phyloP scores from a whole-genome alignment of 2,329 filamentous ascomycete species.

The Aspergillus sp. region DNA sequence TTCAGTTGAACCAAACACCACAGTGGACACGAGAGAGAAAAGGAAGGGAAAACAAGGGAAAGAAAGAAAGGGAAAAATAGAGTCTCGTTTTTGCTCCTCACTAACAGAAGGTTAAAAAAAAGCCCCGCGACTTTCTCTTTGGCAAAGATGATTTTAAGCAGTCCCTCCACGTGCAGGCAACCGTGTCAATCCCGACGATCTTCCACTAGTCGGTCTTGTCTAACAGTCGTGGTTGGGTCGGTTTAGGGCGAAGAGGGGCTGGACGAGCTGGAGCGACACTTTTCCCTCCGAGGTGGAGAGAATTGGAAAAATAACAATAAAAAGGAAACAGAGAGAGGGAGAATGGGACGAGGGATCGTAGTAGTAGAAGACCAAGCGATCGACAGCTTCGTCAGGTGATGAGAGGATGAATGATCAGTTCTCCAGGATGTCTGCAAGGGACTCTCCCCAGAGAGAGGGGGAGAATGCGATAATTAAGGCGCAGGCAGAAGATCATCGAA shows the following conservation, averaged over 20 bases:
- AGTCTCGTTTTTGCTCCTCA: neutral
- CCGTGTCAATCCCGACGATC: constrained; percentile 2
- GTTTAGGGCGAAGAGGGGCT: neutral
- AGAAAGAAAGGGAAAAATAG: neutral
- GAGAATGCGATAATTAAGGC: neutral
- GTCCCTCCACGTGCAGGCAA: constrained; percentile 2
- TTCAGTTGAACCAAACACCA: neutral
- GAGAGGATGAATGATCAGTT: too few relatives aligned
- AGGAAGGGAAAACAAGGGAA: neutral
- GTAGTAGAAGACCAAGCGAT: neutral
- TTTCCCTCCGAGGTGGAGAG: neutral
- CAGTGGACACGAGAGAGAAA: neutral
- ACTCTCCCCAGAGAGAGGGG: neutral
- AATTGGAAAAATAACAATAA: neutral
- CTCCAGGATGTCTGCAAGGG: too few relatives aligned
- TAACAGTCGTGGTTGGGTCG: neutral
- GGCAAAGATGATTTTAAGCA: neutral
- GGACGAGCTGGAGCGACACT: neutral
- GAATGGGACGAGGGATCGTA: neutral
- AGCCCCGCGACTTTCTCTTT: neutral
- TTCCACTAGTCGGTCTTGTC: constrained; percentile 2
- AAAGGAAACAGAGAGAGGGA: neutral
- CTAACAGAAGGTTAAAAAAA: neutral
- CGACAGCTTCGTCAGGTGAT: neutral
- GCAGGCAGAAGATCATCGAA: neutral